Conservation (phyloP, 129 eudicot species). For the Helianthus annuus region DNA sequence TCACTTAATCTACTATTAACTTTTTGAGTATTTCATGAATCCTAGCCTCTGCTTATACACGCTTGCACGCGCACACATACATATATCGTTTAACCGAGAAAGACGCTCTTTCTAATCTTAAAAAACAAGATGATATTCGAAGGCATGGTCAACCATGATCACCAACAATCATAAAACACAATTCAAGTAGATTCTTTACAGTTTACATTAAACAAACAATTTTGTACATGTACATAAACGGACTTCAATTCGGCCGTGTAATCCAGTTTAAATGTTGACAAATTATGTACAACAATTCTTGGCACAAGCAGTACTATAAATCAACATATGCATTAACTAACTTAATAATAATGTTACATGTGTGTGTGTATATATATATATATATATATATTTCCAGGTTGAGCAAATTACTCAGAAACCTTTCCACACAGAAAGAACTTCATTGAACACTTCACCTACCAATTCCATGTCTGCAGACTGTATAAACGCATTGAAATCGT, state of each 20-base stretch:
- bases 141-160: slow-evolving; percentile 16
- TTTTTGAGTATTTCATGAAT: no score
- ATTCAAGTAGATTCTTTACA: slow-evolving; percentile 24
- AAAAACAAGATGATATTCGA: slow-evolving; percentile 17
- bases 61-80: neutral
- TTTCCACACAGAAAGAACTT: slow-evolving; percentile 90
- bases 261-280: slow-evolving; percentile 29
- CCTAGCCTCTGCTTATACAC: neutral
- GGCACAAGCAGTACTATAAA: slow-evolving; percentile 29
- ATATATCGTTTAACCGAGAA: slow-evolving; percentile 11
- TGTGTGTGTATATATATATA: neutral
- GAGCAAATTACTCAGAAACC: slow-evolving; percentile 62
- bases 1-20: neutral
- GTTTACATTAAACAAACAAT: slow-evolving; percentile 20
- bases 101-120: neutral
- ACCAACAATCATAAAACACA: slow-evolving; percentile 16
- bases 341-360: slow-evolving; percentile 2
- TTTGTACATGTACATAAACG: slow-evolving; percentile 45
- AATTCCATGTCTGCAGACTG: slow-evolving; percentile 80
- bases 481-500: slow-evolving; percentile 70
- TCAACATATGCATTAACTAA: slow-evolving; percentile 26
- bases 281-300: slow-evolving; percentile 44
- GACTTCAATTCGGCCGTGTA: slow-evolving; percentile 32
- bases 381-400: slow-evolving; percentile 24
- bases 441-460: slow-evolving; percentile 73